Percentiles rank a stretch among this genome's conserved stretches.
Conservation (phyloP, 768 basidiomycete genomes). For the Lactarius hengduanensis region DNA sequence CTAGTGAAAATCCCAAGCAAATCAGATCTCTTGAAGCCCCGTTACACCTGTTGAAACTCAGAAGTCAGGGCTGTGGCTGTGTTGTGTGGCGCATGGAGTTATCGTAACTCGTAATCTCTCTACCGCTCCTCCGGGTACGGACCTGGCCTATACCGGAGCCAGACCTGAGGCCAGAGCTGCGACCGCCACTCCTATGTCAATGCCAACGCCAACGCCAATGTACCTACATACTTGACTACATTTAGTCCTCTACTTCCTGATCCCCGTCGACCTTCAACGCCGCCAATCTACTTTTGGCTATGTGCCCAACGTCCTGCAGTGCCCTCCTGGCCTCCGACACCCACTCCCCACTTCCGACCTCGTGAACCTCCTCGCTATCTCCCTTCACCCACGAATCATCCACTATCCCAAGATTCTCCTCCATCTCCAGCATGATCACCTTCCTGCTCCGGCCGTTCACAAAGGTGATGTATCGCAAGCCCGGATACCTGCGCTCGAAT, state of each 20-base stretch:
- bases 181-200: background rate
- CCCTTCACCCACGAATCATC: conserved; percentile 44
- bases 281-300: conserved; percentile 68
- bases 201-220: background rate
- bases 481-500: conserved; percentile 72
- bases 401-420: conserved; percentile 55
- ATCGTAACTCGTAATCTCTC: background rate
- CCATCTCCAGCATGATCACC: conserved; percentile 77
- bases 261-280: conserved; percentile 42
- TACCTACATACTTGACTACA: background rate
- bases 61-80: background rate
- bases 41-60: background rate
- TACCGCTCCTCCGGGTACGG: background rate
- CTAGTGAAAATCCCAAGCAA: background rate
- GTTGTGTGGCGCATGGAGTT: background rate
- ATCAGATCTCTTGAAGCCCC: background rate
- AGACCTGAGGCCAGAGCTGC: background rate
- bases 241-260: conserved; percentile 25
- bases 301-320: conserved; percentile 66
- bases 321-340: conserved; percentile 66
- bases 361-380: conserved; percentile 40
- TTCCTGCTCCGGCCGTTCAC: conserved; percentile 80
- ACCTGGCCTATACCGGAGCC: conserved; percentile 7
- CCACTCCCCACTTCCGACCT: conserved; percentile 53
- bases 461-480: conserved; percentile 87